Conservation (phyloP, 495 filamentous ascomycete species). For the Hypoxylon perforatum region DNA sequence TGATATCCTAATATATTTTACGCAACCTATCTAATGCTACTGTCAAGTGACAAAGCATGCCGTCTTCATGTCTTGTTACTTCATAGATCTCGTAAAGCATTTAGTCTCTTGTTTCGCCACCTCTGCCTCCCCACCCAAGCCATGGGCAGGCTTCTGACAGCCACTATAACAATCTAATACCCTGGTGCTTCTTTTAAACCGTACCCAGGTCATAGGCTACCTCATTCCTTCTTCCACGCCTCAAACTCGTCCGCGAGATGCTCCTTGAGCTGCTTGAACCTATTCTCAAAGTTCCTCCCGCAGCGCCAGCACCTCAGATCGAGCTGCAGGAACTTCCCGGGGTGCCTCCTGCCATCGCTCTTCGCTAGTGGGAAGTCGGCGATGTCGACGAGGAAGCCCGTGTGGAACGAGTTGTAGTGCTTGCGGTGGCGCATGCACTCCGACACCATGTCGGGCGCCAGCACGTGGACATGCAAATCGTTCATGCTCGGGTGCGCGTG, state of each 20-base stretch:
- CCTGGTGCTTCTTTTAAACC: not conserved
- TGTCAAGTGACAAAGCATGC: no score
- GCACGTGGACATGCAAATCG: constrained; percentile 90
- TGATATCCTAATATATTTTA: no score
- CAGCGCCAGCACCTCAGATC: constrained; percentile 90
- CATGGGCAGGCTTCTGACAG: no score
- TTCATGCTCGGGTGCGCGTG: constrained; percentile 93
- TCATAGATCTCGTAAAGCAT: no score
- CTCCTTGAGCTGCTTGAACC: constrained; percentile 76
- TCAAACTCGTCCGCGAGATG: constrained; percentile 87
- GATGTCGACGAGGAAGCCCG: constrained; percentile 85
- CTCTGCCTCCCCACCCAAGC: no score
- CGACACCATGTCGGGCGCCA: constrained; percentile 78
- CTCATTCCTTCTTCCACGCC: constrained; percentile 77
- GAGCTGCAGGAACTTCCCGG: constrained; percentile 63
- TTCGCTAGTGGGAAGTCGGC: constrained; percentile 79
- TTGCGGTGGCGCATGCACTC: constrained; percentile 79
- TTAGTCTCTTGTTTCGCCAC: no score
- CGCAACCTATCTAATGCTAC: no score
- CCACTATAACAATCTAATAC: no score
- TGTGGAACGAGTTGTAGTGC: constrained; percentile 93
- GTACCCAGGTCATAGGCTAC: not conserved
- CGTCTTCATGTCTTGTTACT: no score
- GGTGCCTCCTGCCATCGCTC: constrained; percentile 69
- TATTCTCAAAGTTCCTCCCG: constrained; percentile 74